A percentile compares a stretch with the other conserved stretches of the same genome.
Evolutionary conservation across 2,329 filamentous ascomycete genomes (phyloP).

Genomic region (Colletotrichum scovillei): DNA sequence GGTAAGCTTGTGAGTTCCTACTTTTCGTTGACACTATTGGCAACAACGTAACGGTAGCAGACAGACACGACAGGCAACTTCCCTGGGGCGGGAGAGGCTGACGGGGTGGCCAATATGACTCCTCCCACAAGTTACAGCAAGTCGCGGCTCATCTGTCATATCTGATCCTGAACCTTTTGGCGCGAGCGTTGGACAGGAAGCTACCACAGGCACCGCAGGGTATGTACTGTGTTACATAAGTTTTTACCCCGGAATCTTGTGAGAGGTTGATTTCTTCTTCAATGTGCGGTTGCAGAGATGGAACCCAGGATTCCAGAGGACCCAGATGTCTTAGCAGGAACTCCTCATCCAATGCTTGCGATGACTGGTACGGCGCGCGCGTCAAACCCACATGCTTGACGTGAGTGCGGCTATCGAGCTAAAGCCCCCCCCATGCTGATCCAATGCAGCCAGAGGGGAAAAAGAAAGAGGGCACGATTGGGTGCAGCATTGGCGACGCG

Average conservation of each 20-base stretch:
- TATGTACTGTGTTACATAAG: neutral
- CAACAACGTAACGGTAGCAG: neutral
- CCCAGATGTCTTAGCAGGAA: neutral
- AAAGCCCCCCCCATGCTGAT: neutral
- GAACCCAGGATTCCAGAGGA: conserved; percentile 1
- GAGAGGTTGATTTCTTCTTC: conserved; percentile 6
- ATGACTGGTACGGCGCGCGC: conserved; percentile 1
- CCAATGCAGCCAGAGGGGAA: neutral
- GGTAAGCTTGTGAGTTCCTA: conserved; percentile 14
- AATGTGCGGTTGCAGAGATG: conserved; percentile 14
- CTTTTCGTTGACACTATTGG: conserved; percentile 13
- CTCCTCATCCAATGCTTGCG: conserved; percentile 8
- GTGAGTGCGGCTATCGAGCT: neutral
- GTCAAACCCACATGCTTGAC: conserved; percentile 16
- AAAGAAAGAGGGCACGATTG: neutral
- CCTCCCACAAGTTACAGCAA: conserved; percentile 5
- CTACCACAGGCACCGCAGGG: neutral
- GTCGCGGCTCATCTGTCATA: conserved; percentile 25
- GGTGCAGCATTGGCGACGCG: conserved; percentile 6
- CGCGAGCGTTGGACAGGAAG: neutral
- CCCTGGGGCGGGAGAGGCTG: conserved; percentile 22
- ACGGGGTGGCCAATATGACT: conserved; percentile 16
- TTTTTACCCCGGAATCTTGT: conserved; percentile 14
- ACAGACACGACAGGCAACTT: conserved; percentile 26
- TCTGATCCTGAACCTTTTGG: neutral